phyloP scores from a whole-genome alignment of 805 yeast species.

The Clavispora fructus region DNA sequence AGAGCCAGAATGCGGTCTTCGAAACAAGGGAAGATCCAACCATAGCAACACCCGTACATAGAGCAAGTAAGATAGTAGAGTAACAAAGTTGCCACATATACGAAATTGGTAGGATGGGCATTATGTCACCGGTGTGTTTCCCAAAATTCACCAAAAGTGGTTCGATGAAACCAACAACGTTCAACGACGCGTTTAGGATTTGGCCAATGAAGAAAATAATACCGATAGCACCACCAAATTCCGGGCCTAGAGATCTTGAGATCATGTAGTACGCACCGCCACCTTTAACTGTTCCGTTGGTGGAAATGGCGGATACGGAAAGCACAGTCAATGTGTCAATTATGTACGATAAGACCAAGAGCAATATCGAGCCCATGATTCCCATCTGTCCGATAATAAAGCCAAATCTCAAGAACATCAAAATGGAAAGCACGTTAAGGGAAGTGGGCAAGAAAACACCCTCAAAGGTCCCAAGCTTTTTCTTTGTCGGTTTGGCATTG shows the following conservation, averaged over 20 bases:
- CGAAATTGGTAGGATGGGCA: conserved; percentile 60
- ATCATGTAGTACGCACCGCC: conserved; percentile 99
- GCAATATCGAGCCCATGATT: conserved; percentile 63
- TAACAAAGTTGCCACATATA: conserved; percentile 65
- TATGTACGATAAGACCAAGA: conserved; percentile 67
- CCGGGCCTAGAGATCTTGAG: conserved; percentile 91
- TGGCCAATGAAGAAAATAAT: conserved; percentile 93
- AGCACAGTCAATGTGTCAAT: conserved; percentile 82
- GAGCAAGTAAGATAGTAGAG: conserved; percentile 60
- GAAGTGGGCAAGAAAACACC: conserved; percentile 96
- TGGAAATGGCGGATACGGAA: conserved; percentile 91
- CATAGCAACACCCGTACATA: conserved; percentile 71
- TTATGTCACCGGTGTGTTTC: conserved; percentile 47
- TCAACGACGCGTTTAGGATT: conserved; percentile 83
- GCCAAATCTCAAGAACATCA: conserved; percentile 94
- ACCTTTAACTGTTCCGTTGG: conserved; percentile 95
- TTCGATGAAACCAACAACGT: conserved; percentile 93
- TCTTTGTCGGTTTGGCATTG: background rate
- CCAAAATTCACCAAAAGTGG: conserved; percentile 84
- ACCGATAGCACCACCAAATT: conserved; percentile 97
- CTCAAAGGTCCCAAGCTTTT: conserved; percentile 71
- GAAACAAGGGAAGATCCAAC: conserved; percentile 81
- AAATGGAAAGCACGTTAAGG: conserved; percentile 83
- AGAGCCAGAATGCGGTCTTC: conserved; percentile 71
- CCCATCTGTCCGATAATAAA: conserved; percentile 96